Evolutionary conservation across 169 alveolate genomes (phyloP), one percentile per base, ranked within the genome.

Genomic region (Cryptosporidium bovis): DNA sequence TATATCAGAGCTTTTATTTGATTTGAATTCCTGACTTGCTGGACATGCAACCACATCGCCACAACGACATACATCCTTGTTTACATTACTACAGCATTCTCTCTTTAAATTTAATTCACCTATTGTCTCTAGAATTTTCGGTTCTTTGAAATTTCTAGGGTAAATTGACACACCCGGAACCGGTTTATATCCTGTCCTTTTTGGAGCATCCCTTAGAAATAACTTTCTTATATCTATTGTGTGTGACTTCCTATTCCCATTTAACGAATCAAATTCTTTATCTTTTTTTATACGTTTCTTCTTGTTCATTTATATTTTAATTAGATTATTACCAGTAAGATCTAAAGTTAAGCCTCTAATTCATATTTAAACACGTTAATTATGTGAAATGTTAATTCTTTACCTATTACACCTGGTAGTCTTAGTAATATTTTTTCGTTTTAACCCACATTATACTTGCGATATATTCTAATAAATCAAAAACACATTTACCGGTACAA

Each of bases 31-130:
- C 51, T 77, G 87, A 62, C 87, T 77, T 40, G 64, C 71, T 24
- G 87, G 87, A 15, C 87, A 77, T 16, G 87, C 64, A 18, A 77
- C 71, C 27, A 77, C 58, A 36, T 77, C 87, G 3, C 87, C 87
- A 62, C 87, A 77, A 12, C 87, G 56, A 40, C 87, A 77, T 8
- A 40, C 27, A 8, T 51, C 83, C 16, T 56, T 69, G 29, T 69
- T 64, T 20, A 40, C 18, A 12, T 69, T 66, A 44, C 51, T 77
- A 34, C 77, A 77, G 12, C 71, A 62, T 5, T 60, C 77, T 27
- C 51, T 44, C 13, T 62, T 60, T 48, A 77, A 60, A 27, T 36
- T 60, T n/a, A 31, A 27, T 44, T 77, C 62, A 8, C 29, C 51
- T n/a, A 62, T 20, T 20, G 67, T 6, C 33, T 62, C 46, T 8